Evolutionary conservation across 805 yeast genomes (phyloP), one percentile per base, ranked within the genome.

Genomic region (Scheffersomyces lignosus): DNA sequence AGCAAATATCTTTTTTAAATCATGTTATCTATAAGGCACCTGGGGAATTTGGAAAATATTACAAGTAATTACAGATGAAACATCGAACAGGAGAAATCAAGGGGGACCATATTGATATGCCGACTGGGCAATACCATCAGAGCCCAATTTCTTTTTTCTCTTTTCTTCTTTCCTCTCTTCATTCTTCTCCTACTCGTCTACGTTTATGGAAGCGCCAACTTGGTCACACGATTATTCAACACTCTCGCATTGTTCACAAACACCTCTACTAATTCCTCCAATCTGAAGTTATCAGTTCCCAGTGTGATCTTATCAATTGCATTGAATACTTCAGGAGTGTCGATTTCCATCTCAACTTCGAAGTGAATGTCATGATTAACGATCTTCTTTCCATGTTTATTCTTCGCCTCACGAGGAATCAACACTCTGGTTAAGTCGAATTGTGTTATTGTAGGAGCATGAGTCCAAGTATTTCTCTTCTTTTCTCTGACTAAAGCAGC

Each of bases 381-480:
- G 8, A 64, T 56, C 27, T 56, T 51, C 38, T 65, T 65, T 15
- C 75, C 73, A 2, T 51, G 38, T 40, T 62, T 64, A 42, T 64
- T 67, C 38, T 62, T 64, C 33, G 56, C 44, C 38, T 62, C 69
- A 12, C 41, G 29, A 7, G 73, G 73, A 10, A 53, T 44, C 22
- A 54, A 50, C 2, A 84, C 87, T 45, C 75, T 73, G 1, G 95
- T 86, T 43, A 85, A 62, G 60, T 86, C 95, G 47, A 86, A 75
- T 49, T 80, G 72, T 1, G 90, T 81, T 27, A 80, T 78, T 1
- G 93, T 83, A 6, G 82, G 81, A n/a, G 75, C 70, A 45, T 86
- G 90, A n/a, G 76, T 67, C 62, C 76, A 87, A 40, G 90, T 78
- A 18, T 73, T 71, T 44, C 97, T 72, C 48, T 83, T 81, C 60